Conservation (phyloP, 257 asterid genomes). For the Buddleja alternifolia region DNA sequence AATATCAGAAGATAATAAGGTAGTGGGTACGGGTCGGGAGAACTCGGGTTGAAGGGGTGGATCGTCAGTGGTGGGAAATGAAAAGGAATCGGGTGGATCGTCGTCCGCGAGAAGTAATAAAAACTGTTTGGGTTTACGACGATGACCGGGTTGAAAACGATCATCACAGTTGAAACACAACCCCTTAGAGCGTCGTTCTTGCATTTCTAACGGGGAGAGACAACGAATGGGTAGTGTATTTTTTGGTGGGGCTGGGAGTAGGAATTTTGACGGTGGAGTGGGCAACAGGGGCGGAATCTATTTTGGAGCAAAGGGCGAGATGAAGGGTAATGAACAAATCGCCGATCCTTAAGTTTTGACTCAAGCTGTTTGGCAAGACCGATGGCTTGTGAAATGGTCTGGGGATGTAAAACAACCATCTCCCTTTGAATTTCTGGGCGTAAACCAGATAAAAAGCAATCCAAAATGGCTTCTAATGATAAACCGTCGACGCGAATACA, state of each 20-base stretch:
- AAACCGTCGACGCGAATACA: not conserved
- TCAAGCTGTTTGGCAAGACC: not conserved
- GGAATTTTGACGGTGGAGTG: not conserved
- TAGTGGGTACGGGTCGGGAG: not conserved
- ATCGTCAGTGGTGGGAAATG: not conserved
- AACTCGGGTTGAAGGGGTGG: not conserved
- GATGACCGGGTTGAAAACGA: not conserved
- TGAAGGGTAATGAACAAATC: not conserved
- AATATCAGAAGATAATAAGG: not conserved
- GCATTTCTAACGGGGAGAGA: not conserved
- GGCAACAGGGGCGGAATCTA: not conserved
- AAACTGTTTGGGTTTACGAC: not conserved
- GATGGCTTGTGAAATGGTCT: not conserved
- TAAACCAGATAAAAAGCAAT: not conserved
- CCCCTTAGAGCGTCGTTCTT: not conserved
- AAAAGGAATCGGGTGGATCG: not conserved
- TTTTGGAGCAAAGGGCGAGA: not conserved
- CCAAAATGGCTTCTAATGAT: not conserved
- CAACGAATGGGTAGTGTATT: not conserved
- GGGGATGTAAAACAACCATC: not conserved
- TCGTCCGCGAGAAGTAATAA: not conserved
- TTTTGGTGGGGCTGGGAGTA: not conserved
- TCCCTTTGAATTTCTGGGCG: not conserved
- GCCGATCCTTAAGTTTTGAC: too few species aligned
- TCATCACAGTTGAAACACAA: not conserved